phyloP scores from a whole-genome alignment of 495 filamentous ascomycete species.

The Arthonia radiata region DNA sequence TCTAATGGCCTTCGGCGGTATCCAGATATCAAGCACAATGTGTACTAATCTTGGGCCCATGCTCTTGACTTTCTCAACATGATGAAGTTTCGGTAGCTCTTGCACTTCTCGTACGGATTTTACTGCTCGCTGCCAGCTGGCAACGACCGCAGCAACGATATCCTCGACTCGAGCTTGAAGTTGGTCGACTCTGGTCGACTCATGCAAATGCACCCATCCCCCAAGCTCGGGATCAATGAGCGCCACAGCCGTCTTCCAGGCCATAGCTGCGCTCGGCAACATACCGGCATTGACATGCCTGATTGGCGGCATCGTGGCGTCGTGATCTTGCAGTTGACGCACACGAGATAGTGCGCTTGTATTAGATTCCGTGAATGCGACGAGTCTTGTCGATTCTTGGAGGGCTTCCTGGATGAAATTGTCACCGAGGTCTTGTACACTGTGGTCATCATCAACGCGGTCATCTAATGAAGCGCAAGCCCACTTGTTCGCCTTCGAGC shows the following conservation, averaged over 20 bases:
- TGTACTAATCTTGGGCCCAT: slow-evolving; percentile 83
- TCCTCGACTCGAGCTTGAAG: slow-evolving; percentile 28
- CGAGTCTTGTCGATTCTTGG: too few relatives aligned
- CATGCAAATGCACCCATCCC: slow-evolving; percentile 66
- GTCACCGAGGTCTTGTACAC: too few relatives aligned
- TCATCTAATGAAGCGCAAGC: too few relatives aligned
- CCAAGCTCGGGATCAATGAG: slow-evolving; percentile 24
- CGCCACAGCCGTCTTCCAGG: slow-evolving; percentile 41
- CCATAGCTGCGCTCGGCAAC: slow-evolving; percentile 38
- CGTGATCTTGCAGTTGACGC: too few relatives aligned
- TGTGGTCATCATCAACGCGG: too few relatives aligned
- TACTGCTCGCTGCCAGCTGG: background rate
- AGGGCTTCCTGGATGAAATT: too few relatives aligned
- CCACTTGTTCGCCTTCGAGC: slow-evolving; percentile 45
- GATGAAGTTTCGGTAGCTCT: slow-evolving; percentile 18
- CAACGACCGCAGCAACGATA: slow-evolving; percentile 4
- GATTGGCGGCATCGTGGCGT: slow-evolving; percentile 14
- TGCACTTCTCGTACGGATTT: slow-evolving; percentile 2
- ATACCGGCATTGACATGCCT: slow-evolving; percentile 65
- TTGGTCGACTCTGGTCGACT: slow-evolving; percentile 46
- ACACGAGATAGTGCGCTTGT: too few relatives aligned
- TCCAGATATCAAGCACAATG: slow-evolving; percentile 56
- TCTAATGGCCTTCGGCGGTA: too few relatives aligned
- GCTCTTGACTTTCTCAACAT: slow-evolving; percentile 67
- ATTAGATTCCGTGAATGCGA: too few relatives aligned